Evolutionary conservation across 2,329 filamentous ascomycete species (phyloP), one percentile per base, ranked within the genome.

Genomic region (Arthrobotrys conoides): DNA sequence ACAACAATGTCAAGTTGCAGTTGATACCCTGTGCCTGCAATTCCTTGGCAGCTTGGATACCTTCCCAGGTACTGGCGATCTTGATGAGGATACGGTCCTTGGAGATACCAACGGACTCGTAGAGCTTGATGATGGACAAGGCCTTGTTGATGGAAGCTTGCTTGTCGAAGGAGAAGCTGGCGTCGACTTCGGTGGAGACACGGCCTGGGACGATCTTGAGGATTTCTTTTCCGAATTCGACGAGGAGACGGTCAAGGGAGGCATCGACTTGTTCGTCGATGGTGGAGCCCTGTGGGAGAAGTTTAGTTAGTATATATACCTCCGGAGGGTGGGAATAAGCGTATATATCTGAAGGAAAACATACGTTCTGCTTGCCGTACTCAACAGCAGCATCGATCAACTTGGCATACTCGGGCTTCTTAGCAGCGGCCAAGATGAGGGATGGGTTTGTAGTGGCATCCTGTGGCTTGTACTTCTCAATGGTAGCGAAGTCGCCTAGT

Each of bases 371-470:
- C 91, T 97, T 98, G 87, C 93, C 95, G 87, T 93, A 94, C 81
- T 88, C 89, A 82, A 97, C 88, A 83, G 95, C 94, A 72, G 88
- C 87, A 84, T 98, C 94, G 83, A 97, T 96, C 84, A 98, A 88
- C 86, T 91, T 91, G 84, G 93, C 93, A 86, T 98, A 98, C 87
- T 97, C 94, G 85, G 93, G 85, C 91, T 98, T 98, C 90, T 99
- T 98, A 85, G 96, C 94, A 81, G 96, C 96, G 82, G 94, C 95
- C 85, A 99, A 92, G 87, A 99, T 98, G 85, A 99, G 90, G 81
- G 96, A 98, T 79, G 96, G 96, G 91, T 99, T 99, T 88, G 96
- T 99, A 86, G 96, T 99, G 84, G 96, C 96, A 93, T 99, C 96
- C 89, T 99, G 94, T 82, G 96, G 96, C 91, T 97, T 97, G 91